phyloP scores from a whole-genome alignment of 257 asterid genomes.

The Solanum medicagineum region DNA sequence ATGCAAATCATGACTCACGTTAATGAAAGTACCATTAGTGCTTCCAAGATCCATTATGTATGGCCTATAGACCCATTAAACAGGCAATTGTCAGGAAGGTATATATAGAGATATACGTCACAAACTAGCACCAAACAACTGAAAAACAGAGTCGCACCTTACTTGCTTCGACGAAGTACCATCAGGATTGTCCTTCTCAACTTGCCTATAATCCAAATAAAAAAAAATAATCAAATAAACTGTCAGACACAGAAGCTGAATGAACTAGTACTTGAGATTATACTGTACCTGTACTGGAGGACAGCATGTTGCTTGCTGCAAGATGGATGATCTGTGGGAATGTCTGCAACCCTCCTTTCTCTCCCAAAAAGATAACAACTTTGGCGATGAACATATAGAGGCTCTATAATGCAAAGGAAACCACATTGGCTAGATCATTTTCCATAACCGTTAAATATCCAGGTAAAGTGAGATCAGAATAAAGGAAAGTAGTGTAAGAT shows the following conservation, averaged over 20 bases:
- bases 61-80: conserved; percentile 41
- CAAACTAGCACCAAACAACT: neutral
- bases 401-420: conserved; percentile 42
- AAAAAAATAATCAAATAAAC: neutral
- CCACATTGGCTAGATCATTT: conserved; percentile 1
- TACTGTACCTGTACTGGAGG: conserved; percentile 77
- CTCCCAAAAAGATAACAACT: conserved; percentile 96
- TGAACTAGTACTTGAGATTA: neutral
- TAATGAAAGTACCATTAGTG: conserved; percentile 85
- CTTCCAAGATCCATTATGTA: conserved; percentile 97
- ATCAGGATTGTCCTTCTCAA: conserved; percentile 81
- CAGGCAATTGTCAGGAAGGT: neutral
- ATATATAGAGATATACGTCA: neutral
- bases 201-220: conserved; percentile 44
- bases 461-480: neutral
- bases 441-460: neutral
- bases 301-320: conserved; percentile 99
- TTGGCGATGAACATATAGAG: conserved; percentile 87
- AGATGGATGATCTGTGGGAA: conserved; percentile 97
- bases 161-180: conserved; percentile 58
- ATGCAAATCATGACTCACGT: conserved; percentile 38
- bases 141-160: conserved; percentile 29
- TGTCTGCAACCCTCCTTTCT: conserved; percentile 92
- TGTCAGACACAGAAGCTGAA: neutral
- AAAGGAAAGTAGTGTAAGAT: neutral